Base-by-base conservation (phyloP, 441 rosid species). In the Gossypium davidsonii region DNA sequence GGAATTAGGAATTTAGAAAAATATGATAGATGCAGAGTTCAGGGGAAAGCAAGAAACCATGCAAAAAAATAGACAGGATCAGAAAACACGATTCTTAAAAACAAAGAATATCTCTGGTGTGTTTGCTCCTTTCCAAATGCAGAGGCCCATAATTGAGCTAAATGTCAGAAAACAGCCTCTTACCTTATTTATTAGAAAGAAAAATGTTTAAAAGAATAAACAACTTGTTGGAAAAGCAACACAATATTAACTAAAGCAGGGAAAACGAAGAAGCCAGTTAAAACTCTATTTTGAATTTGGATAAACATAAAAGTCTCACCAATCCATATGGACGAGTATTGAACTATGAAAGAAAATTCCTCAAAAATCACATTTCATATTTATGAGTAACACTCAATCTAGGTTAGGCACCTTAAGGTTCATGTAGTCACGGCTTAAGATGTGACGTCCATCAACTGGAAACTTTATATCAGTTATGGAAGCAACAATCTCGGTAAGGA, bases 351-450 rank as follows among this genome's bases (percentile, higher is more conserved):
- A 63, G 23, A 68, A 21, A 53, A 49, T 34, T 34, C 6, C 39
- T 12, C 62, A 17, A 63, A 11, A 55, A 55, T 76, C 71, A 75
- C 10, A 49, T 17, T 65, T 34, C 42, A 34, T 34, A 7, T 6
- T 34, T 34, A 34, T 1, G 2, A 51, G 31, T 14, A 28, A 26
- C n/a, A 53, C 26, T 25, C 10, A 49, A 23, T 70, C 23, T 11
- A 25, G 46, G 46, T 66, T 48, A 68, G 23, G 57, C 23, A 90
- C 96, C 96, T 88, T 88, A 69, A 90, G 74, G 79, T 77, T 87
- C 88, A 90, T 81, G 83, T 87, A 88, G 73, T 90, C 93, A 6
- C 89, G 93, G 74, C 90, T 90, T 74, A 90, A 68, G 57, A 90
- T 79, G 81, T 84, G 85, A 65, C 74, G 75, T 58, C 91, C 95